phyloP scores from a whole-genome alignment of 768 basidiomycete species.

The Coprinellus micaceus region DNA sequence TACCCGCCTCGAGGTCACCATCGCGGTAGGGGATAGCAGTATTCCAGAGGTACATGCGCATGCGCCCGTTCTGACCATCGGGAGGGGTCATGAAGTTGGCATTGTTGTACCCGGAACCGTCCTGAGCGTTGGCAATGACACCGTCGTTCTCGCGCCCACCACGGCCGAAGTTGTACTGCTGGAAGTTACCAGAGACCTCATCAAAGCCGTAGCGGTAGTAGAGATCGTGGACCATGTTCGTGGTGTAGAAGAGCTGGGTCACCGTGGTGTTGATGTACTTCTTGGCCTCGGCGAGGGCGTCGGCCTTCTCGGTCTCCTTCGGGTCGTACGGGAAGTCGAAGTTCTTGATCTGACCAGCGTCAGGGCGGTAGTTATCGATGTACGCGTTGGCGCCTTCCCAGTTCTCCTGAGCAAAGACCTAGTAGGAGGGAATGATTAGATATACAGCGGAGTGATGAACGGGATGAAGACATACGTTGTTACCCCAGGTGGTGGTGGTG shows the following conservation, averaged over 20 bases:
- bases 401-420: constrained; percentile 93
- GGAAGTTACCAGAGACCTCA: constrained; percentile 92
- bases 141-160: constrained; percentile 87
- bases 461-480: constrained; percentile 52
- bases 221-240: constrained; percentile 77
- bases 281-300: constrained; percentile 68
- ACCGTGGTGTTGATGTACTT: constrained; percentile 84
- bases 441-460: neutral
- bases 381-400: constrained; percentile 71
- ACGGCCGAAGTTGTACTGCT: constrained; percentile 92
- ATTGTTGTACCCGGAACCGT: constrained; percentile 90
- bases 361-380: constrained; percentile 76
- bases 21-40: constrained; percentile 87
- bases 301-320: constrained; percentile 46
- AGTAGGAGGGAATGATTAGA: neutral
- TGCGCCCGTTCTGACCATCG: constrained; percentile 82
- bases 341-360: constrained; percentile 46
- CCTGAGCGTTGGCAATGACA: constrained; percentile 93
- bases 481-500: constrained; percentile 81
- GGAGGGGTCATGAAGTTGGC: constrained; percentile 89
- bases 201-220: constrained; percentile 92
- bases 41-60: constrained; percentile 98
- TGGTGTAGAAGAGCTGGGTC: constrained; percentile 86
- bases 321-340: constrained; percentile 81
- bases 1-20: constrained; percentile 94